Evolutionary conservation across 257 asterid genomes (phyloP).

Genomic region (Striga asiatica): DNA sequence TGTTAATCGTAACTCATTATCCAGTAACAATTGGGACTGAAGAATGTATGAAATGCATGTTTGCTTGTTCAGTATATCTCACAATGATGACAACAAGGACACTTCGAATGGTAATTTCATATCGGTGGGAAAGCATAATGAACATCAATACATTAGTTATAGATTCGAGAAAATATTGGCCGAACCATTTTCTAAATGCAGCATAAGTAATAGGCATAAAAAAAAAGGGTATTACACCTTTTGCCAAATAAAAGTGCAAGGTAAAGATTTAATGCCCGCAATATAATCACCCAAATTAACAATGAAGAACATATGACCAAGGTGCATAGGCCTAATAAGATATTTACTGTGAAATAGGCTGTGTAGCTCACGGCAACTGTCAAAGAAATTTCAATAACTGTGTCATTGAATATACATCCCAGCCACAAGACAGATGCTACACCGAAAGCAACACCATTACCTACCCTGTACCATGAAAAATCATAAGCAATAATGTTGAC

Average conservation of each 20-base stretch:
- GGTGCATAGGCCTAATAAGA: slow-evolving; percentile 16
- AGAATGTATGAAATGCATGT: background rate
- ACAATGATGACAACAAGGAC: background rate
- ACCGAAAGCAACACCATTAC: slow-evolving; percentile 84
- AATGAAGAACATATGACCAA: slow-evolving; percentile 8
- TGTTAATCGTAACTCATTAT: too few species aligned
- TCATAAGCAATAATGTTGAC: slow-evolving; percentile 17
- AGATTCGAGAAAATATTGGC: slow-evolving; percentile 7
- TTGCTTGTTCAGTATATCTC: background rate
- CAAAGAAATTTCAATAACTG: slow-evolving; percentile 80
- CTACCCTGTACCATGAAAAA: slow-evolving; percentile 48
- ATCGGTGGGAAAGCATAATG: background rate
- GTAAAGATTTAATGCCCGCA: background rate
- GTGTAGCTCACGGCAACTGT: slow-evolving; percentile 96
- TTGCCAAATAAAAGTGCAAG: background rate
- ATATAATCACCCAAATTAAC: slow-evolving; percentile 1
- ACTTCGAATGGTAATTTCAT: background rate
- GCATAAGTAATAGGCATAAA: background rate
- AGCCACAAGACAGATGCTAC: slow-evolving; percentile 83
- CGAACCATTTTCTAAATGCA: too few species aligned
- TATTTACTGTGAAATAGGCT: slow-evolving; percentile 81
- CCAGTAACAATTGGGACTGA: background rate
- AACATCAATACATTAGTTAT: background rate
- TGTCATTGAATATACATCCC: slow-evolving; percentile 94
- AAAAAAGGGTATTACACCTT: background rate